phyloP scores from a whole-genome alignment of 169 alveolate species.

The Theileria sp. region DNA sequence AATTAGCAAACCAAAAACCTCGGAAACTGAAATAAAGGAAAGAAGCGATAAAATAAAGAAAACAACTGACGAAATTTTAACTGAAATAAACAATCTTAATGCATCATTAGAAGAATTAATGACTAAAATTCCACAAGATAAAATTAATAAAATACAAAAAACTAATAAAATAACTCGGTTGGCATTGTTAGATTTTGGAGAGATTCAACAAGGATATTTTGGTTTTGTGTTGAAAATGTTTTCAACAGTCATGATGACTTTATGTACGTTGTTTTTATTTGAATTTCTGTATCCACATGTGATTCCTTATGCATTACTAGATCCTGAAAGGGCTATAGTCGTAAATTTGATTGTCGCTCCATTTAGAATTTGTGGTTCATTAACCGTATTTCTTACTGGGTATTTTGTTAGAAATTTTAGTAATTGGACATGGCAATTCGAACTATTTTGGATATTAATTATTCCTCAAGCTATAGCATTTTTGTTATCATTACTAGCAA shows the following conservation, averaged over 20 bases:
- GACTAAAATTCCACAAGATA: not conserved
- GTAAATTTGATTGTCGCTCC: conserved; percentile 14
- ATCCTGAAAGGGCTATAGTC: conserved; percentile 6
- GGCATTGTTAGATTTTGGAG: not conserved
- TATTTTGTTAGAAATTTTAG: not conserved
- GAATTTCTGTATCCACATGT: conserved; percentile 27
- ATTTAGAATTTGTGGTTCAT: conserved; percentile 21
- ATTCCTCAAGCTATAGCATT: conserved; percentile 4
- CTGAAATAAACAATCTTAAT: too few relatives aligned
- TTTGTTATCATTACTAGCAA: not conserved
- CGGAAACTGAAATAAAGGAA: too few relatives aligned
- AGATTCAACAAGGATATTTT: not conserved
- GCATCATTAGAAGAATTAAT: too few relatives aligned
- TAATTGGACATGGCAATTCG: not conserved
- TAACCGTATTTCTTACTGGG: not conserved
- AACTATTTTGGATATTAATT: conserved; percentile 18
- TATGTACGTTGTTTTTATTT: conserved; percentile 12
- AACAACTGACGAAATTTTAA: too few relatives aligned
- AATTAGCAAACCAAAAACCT: too few relatives aligned
- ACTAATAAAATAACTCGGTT: not conserved
- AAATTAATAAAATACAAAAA: not conserved
- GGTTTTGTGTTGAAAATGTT: not conserved
- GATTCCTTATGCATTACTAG: conserved; percentile 37
- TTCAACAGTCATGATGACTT: conserved; percentile 44
- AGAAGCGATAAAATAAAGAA: too few relatives aligned